Percentiles rank a stretch among this genome's conserved stretches.
phyloP scores from a whole-genome alignment of 805 yeast species.

The Tetrapisispora phaffii region DNA sequence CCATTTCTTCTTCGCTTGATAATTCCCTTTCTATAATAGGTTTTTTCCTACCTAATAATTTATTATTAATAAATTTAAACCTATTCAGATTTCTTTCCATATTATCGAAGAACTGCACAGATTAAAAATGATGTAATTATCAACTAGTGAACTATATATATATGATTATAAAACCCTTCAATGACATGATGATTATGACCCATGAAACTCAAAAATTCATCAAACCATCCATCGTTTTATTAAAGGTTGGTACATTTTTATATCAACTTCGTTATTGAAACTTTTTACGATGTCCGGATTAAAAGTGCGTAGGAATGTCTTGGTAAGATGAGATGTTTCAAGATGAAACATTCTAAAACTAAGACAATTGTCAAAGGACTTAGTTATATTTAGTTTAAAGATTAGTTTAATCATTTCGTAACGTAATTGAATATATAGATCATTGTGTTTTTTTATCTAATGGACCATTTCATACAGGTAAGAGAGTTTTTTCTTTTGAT shows the following conservation, averaged over 20 bases:
- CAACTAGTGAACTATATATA: background rate
- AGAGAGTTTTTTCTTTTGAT: too few relatives aligned
- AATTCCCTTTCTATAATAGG: slow-evolving; percentile 8
- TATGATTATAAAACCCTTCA: too few relatives aligned
- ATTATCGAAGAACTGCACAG: background rate
- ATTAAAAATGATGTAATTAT: too few relatives aligned
- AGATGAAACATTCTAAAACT: background rate
- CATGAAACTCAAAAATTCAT: too few relatives aligned
- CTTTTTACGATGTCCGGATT: background rate
- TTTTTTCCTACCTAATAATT: slow-evolving; percentile 19
- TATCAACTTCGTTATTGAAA: background rate
- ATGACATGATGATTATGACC: too few relatives aligned
- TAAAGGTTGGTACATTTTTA: too few relatives aligned
- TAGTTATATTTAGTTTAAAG: background rate
- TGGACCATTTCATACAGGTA: too few relatives aligned
- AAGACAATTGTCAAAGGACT: background rate
- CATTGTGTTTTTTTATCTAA: too few relatives aligned
- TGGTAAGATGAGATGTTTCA: slow-evolving; percentile 2
- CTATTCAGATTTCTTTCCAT: slow-evolving; percentile 2
- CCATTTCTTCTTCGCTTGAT: slow-evolving; percentile 9
- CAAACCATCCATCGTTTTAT: too few relatives aligned
- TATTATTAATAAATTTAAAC: slow-evolving; percentile 10
- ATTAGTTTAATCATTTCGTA: too few relatives aligned
- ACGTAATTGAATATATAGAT: too few relatives aligned
- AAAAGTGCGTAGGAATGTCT: background rate